Evolutionary conservation across 352 stramenopile genomes (phyloP).

Genomic region (Albugo laibachii): DNA sequence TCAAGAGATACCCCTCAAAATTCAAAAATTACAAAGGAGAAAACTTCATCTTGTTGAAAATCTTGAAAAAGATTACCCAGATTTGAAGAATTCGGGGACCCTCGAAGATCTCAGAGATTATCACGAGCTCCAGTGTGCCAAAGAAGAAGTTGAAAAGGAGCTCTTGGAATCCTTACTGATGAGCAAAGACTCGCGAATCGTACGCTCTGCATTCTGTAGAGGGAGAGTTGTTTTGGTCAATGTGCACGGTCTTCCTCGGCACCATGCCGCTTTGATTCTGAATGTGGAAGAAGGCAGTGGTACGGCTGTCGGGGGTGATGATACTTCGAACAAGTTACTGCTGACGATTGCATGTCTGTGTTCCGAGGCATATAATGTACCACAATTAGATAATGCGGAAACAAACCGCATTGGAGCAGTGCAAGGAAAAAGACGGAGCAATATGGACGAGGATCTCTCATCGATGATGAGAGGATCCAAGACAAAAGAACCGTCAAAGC

Average conservation of each 20-base stretch:
- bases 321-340: constrained; percentile 18
- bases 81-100: constrained; percentile 33
- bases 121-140: constrained; percentile 48
- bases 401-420: constrained; percentile 23
- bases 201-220: constrained; percentile 36
- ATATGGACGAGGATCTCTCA: background rate
- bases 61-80: constrained; percentile 36
- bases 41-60: constrained; percentile 24
- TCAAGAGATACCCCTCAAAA: constrained; percentile 59
- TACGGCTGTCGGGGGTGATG: constrained; percentile 14
- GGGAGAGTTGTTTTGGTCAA: constrained; percentile 39
- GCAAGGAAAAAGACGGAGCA: constrained; percentile 9
- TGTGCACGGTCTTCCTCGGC: constrained; percentile 32
- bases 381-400: constrained; percentile 18
- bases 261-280: constrained; percentile 40
- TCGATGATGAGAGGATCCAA: constrained; percentile 6
- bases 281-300: constrained; percentile 14
- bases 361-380: constrained; percentile 34
- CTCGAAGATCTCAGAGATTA: constrained; percentile 38
- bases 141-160: constrained; percentile 43
- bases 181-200: constrained; percentile 30
- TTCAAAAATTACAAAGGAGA: constrained; percentile 35
- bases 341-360: constrained; percentile 56
- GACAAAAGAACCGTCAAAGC: constrained; percentile 13
- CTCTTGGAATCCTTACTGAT: constrained; percentile 49